Base-by-base conservation (phyloP, 2,329 filamentous ascomycete species). In the Colletotrichum cereale region DNA sequence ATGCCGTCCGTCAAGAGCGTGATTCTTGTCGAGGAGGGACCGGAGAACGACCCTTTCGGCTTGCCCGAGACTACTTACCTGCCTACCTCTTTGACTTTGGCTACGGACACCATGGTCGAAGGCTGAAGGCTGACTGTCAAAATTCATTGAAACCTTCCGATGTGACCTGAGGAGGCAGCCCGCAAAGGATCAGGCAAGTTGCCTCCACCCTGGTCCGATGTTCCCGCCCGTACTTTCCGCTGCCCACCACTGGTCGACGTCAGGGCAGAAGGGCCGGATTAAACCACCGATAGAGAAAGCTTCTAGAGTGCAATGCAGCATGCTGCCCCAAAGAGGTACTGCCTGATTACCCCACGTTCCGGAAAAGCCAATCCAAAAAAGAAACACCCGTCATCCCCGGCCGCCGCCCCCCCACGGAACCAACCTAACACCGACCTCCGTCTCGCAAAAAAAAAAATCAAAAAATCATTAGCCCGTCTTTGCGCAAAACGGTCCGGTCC, bases 401-500 rank as follows among this genome's bases (percentile, higher is more conserved):
- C n/a, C n/a, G 47, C 57, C n/a, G 29, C n/a, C 34, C 36, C 55
- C 67, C 50, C 68, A 24, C 68, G 65, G 68, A 71, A 68, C 52
- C 58, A 68, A 57, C 58, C 52, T 26, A 47, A 68, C 47, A 63
- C 65, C 68, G 68, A 63, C 55, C 68, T 68, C 68, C 68, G 68
- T 62, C 50, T 36, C 34, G 53, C 21, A n/a, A n/a, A 31, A 29
- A 63, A 48, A 71, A 67, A 71, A 48, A 42, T n/a, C n/a, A n/a
- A n/a, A n/a, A n/a, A n/a, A n/a, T n/a, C 10, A 67, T 67, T 52
- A 26, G 40, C 42, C 50, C 52, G 26, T 21, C 31, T 24, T 24
- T 29, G 44, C 5, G 34, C 24, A 40, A 24, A 12, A 31, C 21
- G 44, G 44, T 24, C 44, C 44, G 18, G 55, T 38, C 14, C 21